Evolutionary conservation across 345 rosid genomes (phyloP), one percentile per base, ranked within the genome.

Genomic region (Firmiana major): DNA sequence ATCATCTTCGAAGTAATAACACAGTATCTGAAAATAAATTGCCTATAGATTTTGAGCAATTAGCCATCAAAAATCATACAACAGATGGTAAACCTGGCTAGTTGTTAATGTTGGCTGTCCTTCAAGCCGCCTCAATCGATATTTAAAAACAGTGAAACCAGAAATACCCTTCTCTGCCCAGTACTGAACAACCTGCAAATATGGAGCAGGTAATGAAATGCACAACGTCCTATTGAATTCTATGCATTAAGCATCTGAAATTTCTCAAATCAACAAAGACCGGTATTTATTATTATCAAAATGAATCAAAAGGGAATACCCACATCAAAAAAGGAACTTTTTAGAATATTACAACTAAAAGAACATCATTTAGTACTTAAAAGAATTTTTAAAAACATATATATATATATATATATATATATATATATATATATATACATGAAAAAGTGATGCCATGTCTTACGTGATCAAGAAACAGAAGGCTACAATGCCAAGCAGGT

Each of bases 81-180:
- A 76, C 73, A 72, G 22, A 63, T 24, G 60, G 45, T 42, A 9
- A 79, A 90, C 99, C 97, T 96, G 98, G 74, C 85, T 89, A 73
- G 98, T 96, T n/a, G 94, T 96, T 80, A 93, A 81, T 42, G 79
- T 84, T 70, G 99, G 95, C 81, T 96, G 99, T 42, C 94, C 97
- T 63, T 86, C 89, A 59, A 88, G 42, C 65, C 97, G 86, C 80
- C 81, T 86, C 74, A 96, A 85, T 12, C 81, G 85, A 83, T 77
- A 96, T 78, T 93, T 93, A 83, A 68, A 96, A 73, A 96, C 98
- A 26, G 94, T 93, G 73, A 82, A 96, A 75, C 99, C 99, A 77
- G 98, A 96, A 76, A 92, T 76, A 7, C 98, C 98, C 76, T 93
- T 90, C 63, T 93, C 94, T 0, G 95, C 95, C 97, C 98, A 93